A percentile compares a stretch with the other conserved stretches of the same genome.
Conservation (phyloP, 768 basidiomycete species). For the Suillus paluster region DNA sequence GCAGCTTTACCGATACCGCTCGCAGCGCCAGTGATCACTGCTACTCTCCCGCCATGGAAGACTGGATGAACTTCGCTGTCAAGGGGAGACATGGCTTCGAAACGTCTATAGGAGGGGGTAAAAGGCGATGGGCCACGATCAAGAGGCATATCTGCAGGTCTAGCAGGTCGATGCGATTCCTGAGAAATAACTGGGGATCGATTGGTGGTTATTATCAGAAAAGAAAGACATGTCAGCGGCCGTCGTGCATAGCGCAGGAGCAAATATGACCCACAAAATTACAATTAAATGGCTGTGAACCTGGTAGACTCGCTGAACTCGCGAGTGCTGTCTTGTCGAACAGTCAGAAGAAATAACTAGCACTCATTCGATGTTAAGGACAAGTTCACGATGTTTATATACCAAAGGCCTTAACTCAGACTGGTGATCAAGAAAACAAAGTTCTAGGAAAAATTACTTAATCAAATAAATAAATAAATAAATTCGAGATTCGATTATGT, state of each 20-base stretch:
- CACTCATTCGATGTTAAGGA: not conserved
- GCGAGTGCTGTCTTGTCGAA: not conserved
- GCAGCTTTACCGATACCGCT: constrained; percentile 62
- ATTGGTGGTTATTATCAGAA: constrained; percentile 17
- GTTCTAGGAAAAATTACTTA: too few relatives aligned
- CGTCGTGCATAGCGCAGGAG: not conserved
- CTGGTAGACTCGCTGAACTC: not conserved
- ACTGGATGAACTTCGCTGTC: constrained; percentile 53
- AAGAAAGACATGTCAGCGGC: constrained; percentile 6
- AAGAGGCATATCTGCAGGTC: constrained; percentile 28
- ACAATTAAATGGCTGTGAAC: not conserved
- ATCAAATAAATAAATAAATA: too few relatives aligned
- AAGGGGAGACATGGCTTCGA: constrained; percentile 52
- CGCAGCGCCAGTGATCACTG: constrained; percentile 62
- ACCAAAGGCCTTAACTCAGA: not conserved
- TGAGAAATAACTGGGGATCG: constrained; percentile 9
- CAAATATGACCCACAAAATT: constrained; percentile 16
- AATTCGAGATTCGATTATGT: not conserved
- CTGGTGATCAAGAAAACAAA: not conserved
- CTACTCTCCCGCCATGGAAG: constrained; percentile 54
- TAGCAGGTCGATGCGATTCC: not conserved
- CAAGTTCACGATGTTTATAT: constrained; percentile 13
- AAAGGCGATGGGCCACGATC: constrained; percentile 54
- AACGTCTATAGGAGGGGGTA: constrained; percentile 49
- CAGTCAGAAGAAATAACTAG: not conserved